phyloP scores from a whole-genome alignment of 805 yeast species.

The Ogataea ganodermae region DNA sequence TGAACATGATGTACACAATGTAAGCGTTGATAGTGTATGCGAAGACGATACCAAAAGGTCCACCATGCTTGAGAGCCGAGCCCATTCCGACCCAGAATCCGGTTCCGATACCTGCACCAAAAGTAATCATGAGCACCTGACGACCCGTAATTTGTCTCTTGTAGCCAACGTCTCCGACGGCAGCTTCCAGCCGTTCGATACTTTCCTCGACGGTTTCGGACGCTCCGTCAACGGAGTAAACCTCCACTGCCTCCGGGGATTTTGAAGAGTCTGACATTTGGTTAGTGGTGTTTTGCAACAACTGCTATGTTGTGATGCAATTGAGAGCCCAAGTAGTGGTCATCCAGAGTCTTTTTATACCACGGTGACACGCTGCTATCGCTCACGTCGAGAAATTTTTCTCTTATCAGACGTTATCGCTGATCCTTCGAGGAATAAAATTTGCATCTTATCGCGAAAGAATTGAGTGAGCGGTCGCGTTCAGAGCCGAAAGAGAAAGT shows the following conservation, averaged over 20 bases:
- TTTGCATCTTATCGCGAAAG: neutral
- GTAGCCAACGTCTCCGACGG: conserved; percentile 27
- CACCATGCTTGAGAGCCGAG: conserved; percentile 44
- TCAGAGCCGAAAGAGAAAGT: neutral
- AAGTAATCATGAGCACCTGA: conserved; percentile 73
- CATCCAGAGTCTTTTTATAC: neutral
- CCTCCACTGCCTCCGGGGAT: conserved; percentile 1
- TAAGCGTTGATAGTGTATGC: conserved; percentile 60
- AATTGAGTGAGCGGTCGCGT: neutral
- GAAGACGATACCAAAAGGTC: conserved; percentile 51
- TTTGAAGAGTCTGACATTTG: neutral
- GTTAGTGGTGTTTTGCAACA: too few relatives aligned
- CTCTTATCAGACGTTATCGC: conserved; percentile 4
- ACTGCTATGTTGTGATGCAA: neutral
- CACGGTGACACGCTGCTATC: too few relatives aligned
- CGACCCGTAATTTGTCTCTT: conserved; percentile 36
- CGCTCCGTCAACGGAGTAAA: neutral
- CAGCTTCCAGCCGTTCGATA: conserved; percentile 27
- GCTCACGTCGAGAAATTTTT: neutral
- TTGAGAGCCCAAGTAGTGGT: too few relatives aligned
- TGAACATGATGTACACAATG: conserved; percentile 60
- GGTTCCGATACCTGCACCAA: conserved; percentile 86
- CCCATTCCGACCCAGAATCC: conserved; percentile 65
- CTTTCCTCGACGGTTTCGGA: conserved; percentile 22
- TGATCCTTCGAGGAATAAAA: neutral